Conservation (phyloP, 306 rosid species). For the Crotalaria pallida region DNA sequence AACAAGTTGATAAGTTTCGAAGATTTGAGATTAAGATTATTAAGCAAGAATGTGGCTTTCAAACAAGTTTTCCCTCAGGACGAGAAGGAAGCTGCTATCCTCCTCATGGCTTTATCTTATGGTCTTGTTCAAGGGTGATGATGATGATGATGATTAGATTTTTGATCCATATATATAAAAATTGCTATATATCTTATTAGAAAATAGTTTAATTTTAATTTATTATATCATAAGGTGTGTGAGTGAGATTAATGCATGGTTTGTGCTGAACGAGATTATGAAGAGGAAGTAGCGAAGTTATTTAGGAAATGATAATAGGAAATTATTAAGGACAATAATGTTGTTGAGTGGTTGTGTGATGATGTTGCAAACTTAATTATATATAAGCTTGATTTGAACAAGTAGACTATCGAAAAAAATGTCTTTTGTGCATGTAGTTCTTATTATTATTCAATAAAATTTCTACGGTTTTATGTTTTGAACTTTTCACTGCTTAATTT, state of each 20-base stretch:
- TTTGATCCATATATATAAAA: too few species aligned
- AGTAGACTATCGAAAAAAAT: constrained; percentile 31
- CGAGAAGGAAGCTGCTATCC: constrained; percentile 91
- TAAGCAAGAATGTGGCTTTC: constrained; percentile 48
- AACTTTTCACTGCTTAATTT: not conserved
- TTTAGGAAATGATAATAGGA: not conserved
- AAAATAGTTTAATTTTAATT: not conserved
- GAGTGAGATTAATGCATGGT: constrained; percentile 2
- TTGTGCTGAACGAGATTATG: not conserved
- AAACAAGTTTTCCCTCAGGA: constrained; percentile 90
- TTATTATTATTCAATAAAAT: constrained; percentile 21
- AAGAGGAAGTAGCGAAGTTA: not conserved
- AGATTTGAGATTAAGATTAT: constrained; percentile 51
- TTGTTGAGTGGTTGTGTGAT: not conserved
- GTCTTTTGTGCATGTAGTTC: constrained; percentile 26
- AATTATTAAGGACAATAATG: not conserved
- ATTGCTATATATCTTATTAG: not conserved
- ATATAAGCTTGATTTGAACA: constrained; percentile 26
- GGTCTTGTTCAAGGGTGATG: constrained; percentile 80
- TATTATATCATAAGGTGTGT: not conserved
- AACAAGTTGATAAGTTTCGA: constrained; percentile 52
- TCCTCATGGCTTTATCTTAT: constrained; percentile 90
- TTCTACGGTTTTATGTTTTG: not conserved
- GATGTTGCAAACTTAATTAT: constrained; percentile 10
- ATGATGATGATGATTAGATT: constrained; percentile 26